Base-by-base conservation (phyloP, 1,139 yeast species). In the Sugiyamaella paludigena region DNA sequence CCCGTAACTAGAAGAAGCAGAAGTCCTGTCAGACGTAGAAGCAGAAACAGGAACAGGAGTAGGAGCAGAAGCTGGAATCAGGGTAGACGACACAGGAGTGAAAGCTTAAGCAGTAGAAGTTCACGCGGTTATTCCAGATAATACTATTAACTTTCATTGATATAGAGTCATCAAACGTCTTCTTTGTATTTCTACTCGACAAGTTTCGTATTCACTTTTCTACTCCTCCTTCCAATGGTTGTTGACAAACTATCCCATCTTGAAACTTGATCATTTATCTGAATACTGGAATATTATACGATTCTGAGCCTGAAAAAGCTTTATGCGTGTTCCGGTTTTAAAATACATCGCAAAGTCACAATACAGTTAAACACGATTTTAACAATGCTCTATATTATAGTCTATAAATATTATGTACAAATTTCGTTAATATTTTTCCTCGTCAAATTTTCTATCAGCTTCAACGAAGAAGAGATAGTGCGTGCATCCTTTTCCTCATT, bases 31-130 rank as follows among this genome's bases (percentile, higher is more conserved):
- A 29, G 38, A 29, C 32, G 46, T 43, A 24, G 46, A 34, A 19
- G 45, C 35, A 32, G 48, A 37, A 35, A 48, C 33, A 7, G 36
- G 27, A 10, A 40, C 38, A 12, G 43, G 24, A 40, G 50, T 19
- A 29, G 34, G 8, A 30, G 45, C 13, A n/a, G 40, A 13, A 30
- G 39, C 36, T 13, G 46, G 27, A 38, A 44, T 13, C 19, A 31
- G 6, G n/a, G 16, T 16, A 35, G 38, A 11, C 26, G 33, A 10
- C 7, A 24, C 9, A 40, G 43, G 13, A 29, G 45, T 15, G n/a
- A 38, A 30, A 45, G 51, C 36, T 19, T 40, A 34, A 50, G 44
- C 36, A 29, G n/a, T n/a, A n/a, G n/a, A n/a, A n/a, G n/a, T n/a
- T n/a, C n/a, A n/a, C n/a, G n/a, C n/a, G n/a, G n/a, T n/a, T n/a